Base-by-base conservation (phyloP, 108 stramenopile genomes). In the Nitzschia sp. region DNA sequence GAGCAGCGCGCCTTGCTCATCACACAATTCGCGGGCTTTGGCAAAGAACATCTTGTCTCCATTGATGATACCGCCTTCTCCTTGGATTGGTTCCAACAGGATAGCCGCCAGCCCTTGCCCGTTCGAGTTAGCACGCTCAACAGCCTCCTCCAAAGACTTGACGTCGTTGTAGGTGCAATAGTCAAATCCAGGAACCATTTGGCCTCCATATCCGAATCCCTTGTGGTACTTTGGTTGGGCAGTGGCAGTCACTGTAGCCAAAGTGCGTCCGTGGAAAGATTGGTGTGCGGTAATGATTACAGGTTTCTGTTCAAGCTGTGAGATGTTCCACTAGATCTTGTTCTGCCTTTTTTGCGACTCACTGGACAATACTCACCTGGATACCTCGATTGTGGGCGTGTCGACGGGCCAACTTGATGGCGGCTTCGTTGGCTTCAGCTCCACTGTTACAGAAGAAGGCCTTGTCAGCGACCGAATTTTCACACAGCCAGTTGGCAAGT, bases 401-500 rank as follows among this genome's bases (percentile, higher is more conserved):
- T 69, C 90, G 86, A 59, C 96, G 90, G 25, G 96, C 91, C 39
- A 93, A 74, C 77, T 99, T 99, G 64, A 99, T 94, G 24, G 96
- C 96, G 0, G 90, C 98, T 80, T 99, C 98, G 68, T 97, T 97
- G 59, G 95, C 93, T 75, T 99, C 98, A 8, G 95, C 97, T 8
- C 98, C 98, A 3, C 85, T 87, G 75, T 99, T 99, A 80, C 97
- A 99, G 78, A 98, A 99, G 81, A 99, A 99, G 37, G 81, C 98
- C 84, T 95, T 96, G 66, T 96, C 94, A 25, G 89, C 90, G 66
- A 77, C 82, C 8, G 90, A 87, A 57, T 92, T 96, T 53, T 87
- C 86, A 43, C 92, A 89, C 19, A 99, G 78, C 96, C 96, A 96
- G 22, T 85, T 68, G 11, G 96, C 98, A 46, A 99, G 78, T n/a